Percentiles rank a stretch among this genome's conserved stretches.
Evolutionary conservation across 192 early-diverging fungal species (phyloP).

Genomic region (Coemansia pectinata): DNA sequence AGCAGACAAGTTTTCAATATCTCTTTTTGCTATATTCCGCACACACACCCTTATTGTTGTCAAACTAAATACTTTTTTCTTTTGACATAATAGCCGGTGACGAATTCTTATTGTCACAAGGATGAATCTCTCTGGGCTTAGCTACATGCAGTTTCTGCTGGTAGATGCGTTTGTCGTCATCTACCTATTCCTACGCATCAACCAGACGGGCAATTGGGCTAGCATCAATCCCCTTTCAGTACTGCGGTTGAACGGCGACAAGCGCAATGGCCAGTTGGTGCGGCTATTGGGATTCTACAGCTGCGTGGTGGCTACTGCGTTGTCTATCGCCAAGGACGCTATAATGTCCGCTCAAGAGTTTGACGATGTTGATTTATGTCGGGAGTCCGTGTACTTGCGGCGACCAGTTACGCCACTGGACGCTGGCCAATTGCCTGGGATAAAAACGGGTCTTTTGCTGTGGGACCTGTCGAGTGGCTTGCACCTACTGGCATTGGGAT

Average conservation of each 20-base stretch:
- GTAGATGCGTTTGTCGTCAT: conserved; percentile 42
- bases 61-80: not conserved
- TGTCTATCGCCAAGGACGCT: conserved; percentile 45
- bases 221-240: conserved; percentile 33
- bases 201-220: conserved; percentile 34
- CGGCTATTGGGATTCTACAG: conserved; percentile 36
- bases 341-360: conserved; percentile 50
- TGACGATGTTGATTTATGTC: conserved; percentile 42
- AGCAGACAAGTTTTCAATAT: not conserved
- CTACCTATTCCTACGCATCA: conserved; percentile 40
- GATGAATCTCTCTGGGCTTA: conserved; percentile 53
- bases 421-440: conserved; percentile 19
- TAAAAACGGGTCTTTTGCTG: conserved; percentile 37
- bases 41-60: not conserved
- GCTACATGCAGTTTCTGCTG: conserved; percentile 52
- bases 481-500: conserved; percentile 36
- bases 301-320: conserved; percentile 24
- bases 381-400: conserved; percentile 31
- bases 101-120: not conserved
- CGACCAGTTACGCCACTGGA: conserved; percentile 34
- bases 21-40: not conserved
- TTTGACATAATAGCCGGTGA: not conserved
- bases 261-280: conserved; percentile 18
- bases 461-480: conserved; percentile 43
- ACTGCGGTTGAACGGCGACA: conserved; percentile 21